Base-by-base conservation (phyloP, 2,329 filamentous ascomycete genomes). In the Scedosporium minutisporum region DNA sequence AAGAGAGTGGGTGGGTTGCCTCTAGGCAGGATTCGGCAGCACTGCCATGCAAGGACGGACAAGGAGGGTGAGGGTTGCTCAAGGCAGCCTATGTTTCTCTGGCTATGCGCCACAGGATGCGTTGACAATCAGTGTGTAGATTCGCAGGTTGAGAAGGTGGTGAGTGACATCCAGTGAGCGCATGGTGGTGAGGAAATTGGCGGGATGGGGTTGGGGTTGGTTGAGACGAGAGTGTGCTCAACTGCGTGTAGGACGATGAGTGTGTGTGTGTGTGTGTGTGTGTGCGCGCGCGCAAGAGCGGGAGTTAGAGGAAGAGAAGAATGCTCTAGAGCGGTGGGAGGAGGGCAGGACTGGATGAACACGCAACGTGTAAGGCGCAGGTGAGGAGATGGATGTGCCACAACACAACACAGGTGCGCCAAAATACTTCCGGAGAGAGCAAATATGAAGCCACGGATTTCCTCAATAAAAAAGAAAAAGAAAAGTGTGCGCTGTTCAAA, bases 81-180 rank as follows among this genome's bases (percentile, higher is more conserved):
- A 18, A 62, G 60, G 60, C 60, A 44, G 60, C 60, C 59, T 61
- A 51, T 38, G 33, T 38, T 33, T 61, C 59, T 42, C 25, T 27
- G 25, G 59, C 41, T 60, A 60, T 62, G 48, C 55, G 41, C 60
- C 60, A 62, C 60, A 58, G 53, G 60, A 58, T 62, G 60, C 53
- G 60, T 62, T 41, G 38, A 62, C 51, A 55, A 55, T 55, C 51
- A 55, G 51, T 55, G 51, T 55, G 51, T 55, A 55, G 51, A 41
- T 61, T 61, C 53, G 60, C 46, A 41, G 29, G 60, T 51, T 29
- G 29, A 33, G 12, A 18, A 62, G 60, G 53, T 55, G 53, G 48
- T 51, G 42, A 55, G 60, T 61, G 46, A 51, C 60, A 61, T 48
- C 23, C 51, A 55, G 60, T 62, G 60, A 41, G 55, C 51, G 60